phyloP scores from a whole-genome alignment of 164 flowering plant species.

The Magnolia sinica region DNA sequence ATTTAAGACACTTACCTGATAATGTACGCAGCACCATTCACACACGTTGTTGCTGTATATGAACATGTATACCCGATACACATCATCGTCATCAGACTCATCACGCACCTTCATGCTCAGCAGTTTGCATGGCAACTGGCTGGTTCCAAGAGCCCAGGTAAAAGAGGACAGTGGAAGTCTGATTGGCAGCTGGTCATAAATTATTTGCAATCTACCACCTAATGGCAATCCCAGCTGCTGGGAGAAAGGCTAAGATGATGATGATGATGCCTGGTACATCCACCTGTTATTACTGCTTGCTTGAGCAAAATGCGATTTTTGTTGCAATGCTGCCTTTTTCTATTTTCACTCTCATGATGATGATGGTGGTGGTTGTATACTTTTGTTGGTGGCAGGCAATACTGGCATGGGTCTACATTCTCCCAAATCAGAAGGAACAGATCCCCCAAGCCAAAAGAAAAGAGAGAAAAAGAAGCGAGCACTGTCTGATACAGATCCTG shows the following conservation, averaged over 20 bases:
- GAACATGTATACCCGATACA: too few relatives aligned
- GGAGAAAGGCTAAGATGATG: not conserved
- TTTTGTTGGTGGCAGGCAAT: slow-evolving; percentile 4
- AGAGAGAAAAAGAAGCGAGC: slow-evolving; percentile 39
- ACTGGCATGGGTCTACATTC: slow-evolving; percentile 7
- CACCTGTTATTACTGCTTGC: not conserved
- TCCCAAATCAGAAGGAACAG: slow-evolving; percentile 14
- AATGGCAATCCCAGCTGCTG: not conserved
- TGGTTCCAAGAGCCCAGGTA: not conserved
- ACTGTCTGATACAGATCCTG: slow-evolving; percentile 32
- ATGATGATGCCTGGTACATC: not conserved
- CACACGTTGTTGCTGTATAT: too few relatives aligned
- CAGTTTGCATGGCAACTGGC: too few relatives aligned
- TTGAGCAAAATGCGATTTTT: not conserved
- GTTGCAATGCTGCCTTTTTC: not conserved
- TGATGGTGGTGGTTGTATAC: not conserved
- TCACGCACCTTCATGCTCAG: too few relatives aligned
- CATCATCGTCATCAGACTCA: too few relatives aligned
- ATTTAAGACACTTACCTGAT: too few relatives aligned
- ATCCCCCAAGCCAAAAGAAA: slow-evolving; percentile 17
- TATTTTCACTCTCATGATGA: not conserved
- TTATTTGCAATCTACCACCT: too few relatives aligned
- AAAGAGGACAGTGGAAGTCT: not conserved
- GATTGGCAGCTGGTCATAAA: not conserved
- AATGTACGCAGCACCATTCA: too few relatives aligned